These are phyloP conservation scores for Populus tomentosa DNA, from an alignment of 441 rosid genomes.

Conservation along the genomic window DNA sequence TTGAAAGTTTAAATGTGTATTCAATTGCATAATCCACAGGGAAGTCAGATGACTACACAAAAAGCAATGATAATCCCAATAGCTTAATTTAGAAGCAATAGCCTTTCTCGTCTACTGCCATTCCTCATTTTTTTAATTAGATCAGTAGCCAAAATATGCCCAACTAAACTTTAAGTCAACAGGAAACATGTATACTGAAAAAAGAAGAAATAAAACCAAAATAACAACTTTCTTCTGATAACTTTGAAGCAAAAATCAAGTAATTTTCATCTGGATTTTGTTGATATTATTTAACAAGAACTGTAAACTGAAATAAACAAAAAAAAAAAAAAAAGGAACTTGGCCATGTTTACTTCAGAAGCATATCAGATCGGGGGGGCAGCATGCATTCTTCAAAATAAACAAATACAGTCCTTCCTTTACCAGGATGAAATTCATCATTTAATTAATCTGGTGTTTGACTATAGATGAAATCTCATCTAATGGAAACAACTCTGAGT, in stretches of 20 bases:
- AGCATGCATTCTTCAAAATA: not conserved
- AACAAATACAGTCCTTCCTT: not conserved
- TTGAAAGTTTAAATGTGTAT: not conserved
- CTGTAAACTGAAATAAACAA: not conserved
- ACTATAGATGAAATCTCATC: not conserved
- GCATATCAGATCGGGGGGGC: not conserved
- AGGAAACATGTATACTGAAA: not conserved
- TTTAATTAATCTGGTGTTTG: too few relatives aligned
- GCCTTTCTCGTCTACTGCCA: too few relatives aligned
- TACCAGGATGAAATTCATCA: not conserved
- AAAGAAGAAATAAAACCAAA: not conserved
- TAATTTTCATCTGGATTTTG: not conserved
- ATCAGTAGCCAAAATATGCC: not conserved
- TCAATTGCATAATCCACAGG: not conserved
- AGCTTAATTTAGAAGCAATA: not conserved
- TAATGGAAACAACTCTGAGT: not conserved
- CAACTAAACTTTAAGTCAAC: not conserved
- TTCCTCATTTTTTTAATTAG: too few relatives aligned
- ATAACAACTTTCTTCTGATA: not conserved
- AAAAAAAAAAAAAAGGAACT: not conserved
- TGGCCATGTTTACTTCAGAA: not conserved
- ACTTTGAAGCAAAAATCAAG: not conserved
- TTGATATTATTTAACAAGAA: not conserved
- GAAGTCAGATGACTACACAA: not conserved
- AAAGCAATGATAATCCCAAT: not conserved